Conservation (phyloP, 2,329 filamentous ascomycete genomes). For the Phyllosticta ampelicida region DNA sequence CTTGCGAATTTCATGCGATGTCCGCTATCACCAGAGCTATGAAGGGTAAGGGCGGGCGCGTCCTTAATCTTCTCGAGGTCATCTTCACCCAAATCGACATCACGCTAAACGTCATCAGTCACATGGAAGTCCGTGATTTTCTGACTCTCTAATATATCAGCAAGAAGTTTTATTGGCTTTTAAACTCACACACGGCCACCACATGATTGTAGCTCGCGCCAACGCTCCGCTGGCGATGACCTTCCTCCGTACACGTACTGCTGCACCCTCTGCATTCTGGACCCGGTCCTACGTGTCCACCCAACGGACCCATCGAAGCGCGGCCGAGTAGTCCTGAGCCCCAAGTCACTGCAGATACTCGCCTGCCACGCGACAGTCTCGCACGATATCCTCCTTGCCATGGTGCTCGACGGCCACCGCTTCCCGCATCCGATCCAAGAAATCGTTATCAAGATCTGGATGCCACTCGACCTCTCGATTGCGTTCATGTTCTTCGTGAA, state of each 20-base stretch:
- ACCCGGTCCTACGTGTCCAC: slow-evolving; percentile 43
- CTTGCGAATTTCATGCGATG: neutral
- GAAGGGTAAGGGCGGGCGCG: neutral
- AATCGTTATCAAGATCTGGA: slow-evolving; percentile 55
- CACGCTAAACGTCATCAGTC: slow-evolving; percentile 24
- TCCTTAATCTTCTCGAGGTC: slow-evolving; percentile 25
- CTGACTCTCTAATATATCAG: slow-evolving; percentile 27
- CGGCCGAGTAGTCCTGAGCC: slow-evolving; percentile 47
- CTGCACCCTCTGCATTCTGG: slow-evolving; percentile 44
- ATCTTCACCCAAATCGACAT: slow-evolving; percentile 26
- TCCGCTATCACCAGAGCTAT: neutral
- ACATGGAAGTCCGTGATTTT: slow-evolving; percentile 17
- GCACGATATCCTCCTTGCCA: slow-evolving; percentile 48
- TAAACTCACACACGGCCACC: slow-evolving; percentile 43
- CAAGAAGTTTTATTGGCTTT: slow-evolving; percentile 29
- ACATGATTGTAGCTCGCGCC: slow-evolving; percentile 43
- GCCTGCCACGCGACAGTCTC: slow-evolving; percentile 32
- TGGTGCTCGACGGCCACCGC: slow-evolving; percentile 47
- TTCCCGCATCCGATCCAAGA: slow-evolving; percentile 34
- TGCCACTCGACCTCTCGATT: slow-evolving; percentile 55
- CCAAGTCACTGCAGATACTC: slow-evolving; percentile 60
- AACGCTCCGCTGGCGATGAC: slow-evolving; percentile 48
- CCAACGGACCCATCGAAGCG: slow-evolving; percentile 19
- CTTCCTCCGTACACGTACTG: slow-evolving; percentile 55
- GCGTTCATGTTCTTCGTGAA: slow-evolving; percentile 59